These are phyloP conservation scores for Rhodamnia rubescens DNA, from an alignment of 345 rosid genomes.

Conservation along the genomic window DNA sequence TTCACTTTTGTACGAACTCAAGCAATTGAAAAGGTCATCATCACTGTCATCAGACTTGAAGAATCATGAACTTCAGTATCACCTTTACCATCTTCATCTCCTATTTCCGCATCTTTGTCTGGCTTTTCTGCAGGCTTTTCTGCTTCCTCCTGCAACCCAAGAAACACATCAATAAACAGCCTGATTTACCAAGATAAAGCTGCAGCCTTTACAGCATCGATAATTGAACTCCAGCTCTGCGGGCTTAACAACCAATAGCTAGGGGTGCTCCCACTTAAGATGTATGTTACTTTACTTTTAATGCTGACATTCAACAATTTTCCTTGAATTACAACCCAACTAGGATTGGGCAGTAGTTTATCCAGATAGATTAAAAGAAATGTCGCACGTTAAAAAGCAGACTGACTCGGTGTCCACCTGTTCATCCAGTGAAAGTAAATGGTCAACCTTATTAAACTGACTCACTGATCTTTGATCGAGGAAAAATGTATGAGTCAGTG, in stretches of 20 bases:
- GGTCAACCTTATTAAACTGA: background rate
- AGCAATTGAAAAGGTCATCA: background rate
- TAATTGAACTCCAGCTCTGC: background rate
- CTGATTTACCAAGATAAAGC: background rate
- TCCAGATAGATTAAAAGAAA: too few species aligned
- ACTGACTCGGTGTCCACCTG: background rate
- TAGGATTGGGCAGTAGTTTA: background rate
- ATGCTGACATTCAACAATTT: background rate
- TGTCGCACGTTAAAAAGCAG: background rate
- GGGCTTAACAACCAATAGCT: background rate
- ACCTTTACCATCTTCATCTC: background rate
- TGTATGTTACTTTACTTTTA: background rate
- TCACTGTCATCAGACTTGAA: background rate
- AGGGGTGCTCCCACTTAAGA: background rate
- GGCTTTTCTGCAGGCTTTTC: background rate
- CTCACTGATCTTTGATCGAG: background rate
- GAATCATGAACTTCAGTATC: background rate
- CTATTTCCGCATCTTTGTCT: background rate
- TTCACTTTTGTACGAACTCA: constrained; percentile 2
- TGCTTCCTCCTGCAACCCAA: background rate
- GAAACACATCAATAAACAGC: background rate
- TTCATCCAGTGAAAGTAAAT: background rate
- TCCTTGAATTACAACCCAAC: background rate
- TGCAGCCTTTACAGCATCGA: background rate
- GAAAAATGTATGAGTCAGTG: background rate